These are phyloP conservation scores for Benincasa hispida DNA, from an alignment of 306 rosid genomes.

Conservation along the genomic window DNA sequence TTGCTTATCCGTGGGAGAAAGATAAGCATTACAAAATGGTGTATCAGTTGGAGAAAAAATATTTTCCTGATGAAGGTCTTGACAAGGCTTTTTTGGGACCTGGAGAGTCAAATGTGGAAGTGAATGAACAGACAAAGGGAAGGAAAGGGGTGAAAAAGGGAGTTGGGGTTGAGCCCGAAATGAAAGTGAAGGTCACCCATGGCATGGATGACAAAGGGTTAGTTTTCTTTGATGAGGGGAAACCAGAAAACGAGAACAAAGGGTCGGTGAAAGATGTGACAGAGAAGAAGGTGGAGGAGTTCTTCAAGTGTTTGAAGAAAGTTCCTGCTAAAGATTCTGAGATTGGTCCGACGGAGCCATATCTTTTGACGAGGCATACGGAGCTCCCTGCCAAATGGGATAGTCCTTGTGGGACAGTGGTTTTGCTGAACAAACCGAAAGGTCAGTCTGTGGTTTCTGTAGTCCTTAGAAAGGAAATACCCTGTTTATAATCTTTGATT, in stretches of 20 bases:
- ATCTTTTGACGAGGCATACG: slow-evolving; percentile 49
- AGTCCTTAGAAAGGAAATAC: background rate
- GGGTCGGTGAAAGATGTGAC: slow-evolving; percentile 18
- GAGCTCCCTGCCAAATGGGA: slow-evolving; percentile 82
- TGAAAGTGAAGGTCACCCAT: slow-evolving; percentile 11
- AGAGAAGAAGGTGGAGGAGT: slow-evolving; percentile 79
- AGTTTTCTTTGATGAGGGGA: slow-evolving; percentile 53
- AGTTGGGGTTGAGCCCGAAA: slow-evolving; percentile 13
- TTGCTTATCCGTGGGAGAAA: slow-evolving; percentile 87
- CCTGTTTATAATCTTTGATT: background rate
- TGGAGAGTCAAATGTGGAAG: slow-evolving; percentile 30
- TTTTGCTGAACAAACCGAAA: slow-evolving; percentile 87
- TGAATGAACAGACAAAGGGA: slow-evolving; percentile 5
- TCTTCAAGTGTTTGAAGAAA: slow-evolving; percentile 76
- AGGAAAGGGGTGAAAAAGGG: slow-evolving; percentile 23
- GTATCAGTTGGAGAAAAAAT: slow-evolving; percentile 83
- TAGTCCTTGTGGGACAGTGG: slow-evolving; percentile 60
- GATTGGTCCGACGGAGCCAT: slow-evolving; percentile 40
- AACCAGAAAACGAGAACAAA: slow-evolving; percentile 3
- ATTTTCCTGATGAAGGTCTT: slow-evolving; percentile 64
- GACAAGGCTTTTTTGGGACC: slow-evolving; percentile 86
- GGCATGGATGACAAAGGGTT: slow-evolving; percentile 26
- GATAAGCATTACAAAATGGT: slow-evolving; percentile 90
- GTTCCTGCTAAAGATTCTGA: slow-evolving; percentile 31
- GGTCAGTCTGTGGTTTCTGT: slow-evolving; percentile 28